These are phyloP conservation scores for Cladosporium sp. DNA, from an alignment of 2,329 filamentous ascomycete genomes.

Conservation along the genomic window DNA sequence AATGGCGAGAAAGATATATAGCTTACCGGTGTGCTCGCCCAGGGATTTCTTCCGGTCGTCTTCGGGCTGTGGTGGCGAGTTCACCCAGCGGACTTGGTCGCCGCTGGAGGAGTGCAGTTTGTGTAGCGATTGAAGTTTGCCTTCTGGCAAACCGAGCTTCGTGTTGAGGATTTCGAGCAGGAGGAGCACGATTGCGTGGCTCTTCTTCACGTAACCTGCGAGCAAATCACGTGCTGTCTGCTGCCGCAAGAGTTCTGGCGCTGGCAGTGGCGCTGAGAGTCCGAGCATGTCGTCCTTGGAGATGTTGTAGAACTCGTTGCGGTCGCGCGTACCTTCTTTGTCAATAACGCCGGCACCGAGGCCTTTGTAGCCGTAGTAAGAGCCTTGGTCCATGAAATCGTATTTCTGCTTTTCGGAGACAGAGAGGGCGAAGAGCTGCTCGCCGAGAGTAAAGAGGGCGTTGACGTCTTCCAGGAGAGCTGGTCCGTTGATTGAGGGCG, in stretches of 20 bases:
- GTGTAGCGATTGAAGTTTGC: slow-evolving; percentile 52
- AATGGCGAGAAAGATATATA: no score
- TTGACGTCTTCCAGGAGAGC: slow-evolving; percentile 48
- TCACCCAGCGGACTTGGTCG: slow-evolving; percentile 58
- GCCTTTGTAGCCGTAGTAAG: slow-evolving; percentile 55
- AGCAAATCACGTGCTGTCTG: slow-evolving; percentile 43
- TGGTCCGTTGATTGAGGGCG: slow-evolving; percentile 37
- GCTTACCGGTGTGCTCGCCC: slow-evolving; percentile 52
- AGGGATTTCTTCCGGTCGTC: slow-evolving; percentile 47
- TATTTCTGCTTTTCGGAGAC: slow-evolving; percentile 57
- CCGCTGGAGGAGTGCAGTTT: slow-evolving; percentile 46
- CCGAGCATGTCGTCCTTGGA: slow-evolving; percentile 57
- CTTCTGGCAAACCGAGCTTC: slow-evolving; percentile 46
- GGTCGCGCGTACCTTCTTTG: slow-evolving; percentile 50
- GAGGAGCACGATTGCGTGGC: slow-evolving; percentile 50
- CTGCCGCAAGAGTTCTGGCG: slow-evolving; percentile 45
- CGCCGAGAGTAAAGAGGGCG: slow-evolving; percentile 49
- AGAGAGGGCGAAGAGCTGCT: slow-evolving; percentile 51
- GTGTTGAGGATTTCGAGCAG: slow-evolving; percentile 50
- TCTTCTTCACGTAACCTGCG: slow-evolving; percentile 47
- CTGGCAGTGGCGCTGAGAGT: slow-evolving; percentile 44
- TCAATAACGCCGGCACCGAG: slow-evolving; percentile 46
- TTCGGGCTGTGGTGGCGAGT: slow-evolving; percentile 50
- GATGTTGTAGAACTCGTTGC: slow-evolving; percentile 60
- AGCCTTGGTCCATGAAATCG: slow-evolving; percentile 53